Conservation (phyloP, 2,329 filamentous ascomycete species). For the Aureobasidium zeae region DNA sequence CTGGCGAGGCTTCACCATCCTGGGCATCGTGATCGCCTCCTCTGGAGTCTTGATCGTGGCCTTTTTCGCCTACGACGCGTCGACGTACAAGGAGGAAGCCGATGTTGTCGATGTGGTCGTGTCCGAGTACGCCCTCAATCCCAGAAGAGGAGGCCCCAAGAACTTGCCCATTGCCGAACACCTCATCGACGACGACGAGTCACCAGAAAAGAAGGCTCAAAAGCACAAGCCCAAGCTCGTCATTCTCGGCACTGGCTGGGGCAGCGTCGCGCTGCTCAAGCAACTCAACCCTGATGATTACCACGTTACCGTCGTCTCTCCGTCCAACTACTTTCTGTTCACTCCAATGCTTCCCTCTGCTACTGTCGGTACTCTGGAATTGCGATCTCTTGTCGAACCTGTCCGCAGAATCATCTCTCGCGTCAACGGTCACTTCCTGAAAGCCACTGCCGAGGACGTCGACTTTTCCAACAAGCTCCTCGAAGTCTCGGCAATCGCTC, state of each 20-base stretch:
- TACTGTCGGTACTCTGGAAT: conserved; percentile 87
- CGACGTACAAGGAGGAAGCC: conserved; percentile 70
- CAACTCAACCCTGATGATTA: conserved; percentile 84
- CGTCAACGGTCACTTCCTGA: conserved; percentile 80
- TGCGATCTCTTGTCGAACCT: conserved; percentile 86
- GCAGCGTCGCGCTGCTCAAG: conserved; percentile 84
- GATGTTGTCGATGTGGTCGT: conserved; percentile 66
- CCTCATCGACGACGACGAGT: conserved; percentile 82
- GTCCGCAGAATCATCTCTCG: conserved; percentile 73
- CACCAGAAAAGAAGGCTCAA: conserved; percentile 55
- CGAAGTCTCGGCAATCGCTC: conserved; percentile 67
- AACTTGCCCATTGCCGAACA: conserved; percentile 86
- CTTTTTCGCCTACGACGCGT: conserved; percentile 91
- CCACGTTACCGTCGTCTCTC: conserved; percentile 89
- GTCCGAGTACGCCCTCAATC: conserved; percentile 73
- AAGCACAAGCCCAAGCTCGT: conserved; percentile 90
- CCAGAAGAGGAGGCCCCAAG: conserved; percentile 79
- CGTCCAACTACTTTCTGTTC: conserved; percentile 94
- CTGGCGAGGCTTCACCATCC: conserved; percentile 59
- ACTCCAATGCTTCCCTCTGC: conserved; percentile 97
- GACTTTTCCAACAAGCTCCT: conserved; percentile 88
- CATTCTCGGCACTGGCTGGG: conserved; percentile 90
- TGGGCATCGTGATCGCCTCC: conserved; percentile 68
- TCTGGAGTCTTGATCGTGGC: conserved; percentile 60
- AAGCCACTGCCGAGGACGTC: conserved; percentile 76